Evolutionary conservation across 805 yeast genomes (phyloP).

Genomic region (Starmerella vaccinii): DNA sequence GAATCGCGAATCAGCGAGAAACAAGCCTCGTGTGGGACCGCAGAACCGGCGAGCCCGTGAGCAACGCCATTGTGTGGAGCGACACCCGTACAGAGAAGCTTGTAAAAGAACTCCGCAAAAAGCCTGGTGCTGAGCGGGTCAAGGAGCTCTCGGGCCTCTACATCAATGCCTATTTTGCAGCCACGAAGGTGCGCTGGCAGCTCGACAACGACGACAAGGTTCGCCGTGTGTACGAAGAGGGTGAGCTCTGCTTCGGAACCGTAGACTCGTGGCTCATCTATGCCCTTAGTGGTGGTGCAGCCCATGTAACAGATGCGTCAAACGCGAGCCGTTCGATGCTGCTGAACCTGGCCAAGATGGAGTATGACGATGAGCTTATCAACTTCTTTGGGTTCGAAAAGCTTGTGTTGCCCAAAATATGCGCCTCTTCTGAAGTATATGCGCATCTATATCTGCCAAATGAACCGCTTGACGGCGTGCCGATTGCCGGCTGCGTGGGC

Average conservation of each 20-base stretch:
- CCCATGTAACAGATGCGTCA: slow-evolving; percentile 75
- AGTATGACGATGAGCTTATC: slow-evolving; percentile 67
- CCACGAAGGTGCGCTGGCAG: slow-evolving; percentile 81
- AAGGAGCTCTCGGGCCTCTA: slow-evolving; percentile 72
- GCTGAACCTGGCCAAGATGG: slow-evolving; percentile 65
- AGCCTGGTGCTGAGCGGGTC: slow-evolving; percentile 47
- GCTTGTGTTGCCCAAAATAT: slow-evolving; percentile 64
- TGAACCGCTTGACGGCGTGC: slow-evolving; percentile 46
- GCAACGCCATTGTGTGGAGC: slow-evolving; percentile 92
- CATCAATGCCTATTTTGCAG: slow-evolving; percentile 81
- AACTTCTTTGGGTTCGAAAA: slow-evolving; percentile 73
- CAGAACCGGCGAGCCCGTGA: slow-evolving; percentile 68
- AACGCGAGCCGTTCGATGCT: slow-evolving; percentile 88
- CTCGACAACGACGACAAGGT: slow-evolving; percentile 66
- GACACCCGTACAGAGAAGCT: slow-evolving; percentile 77
- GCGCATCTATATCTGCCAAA: slow-evolving; percentile 61
- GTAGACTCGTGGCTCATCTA: slow-evolving; percentile 90
- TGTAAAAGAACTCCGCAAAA: slow-evolving; percentile 48
- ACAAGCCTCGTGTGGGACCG: slow-evolving; percentile 80
- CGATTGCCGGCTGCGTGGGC: slow-evolving; percentile 83
- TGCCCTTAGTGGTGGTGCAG: slow-evolving; percentile 55
- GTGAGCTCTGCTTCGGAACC: slow-evolving; percentile 83
- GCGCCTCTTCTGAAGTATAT: slow-evolving; percentile 65
- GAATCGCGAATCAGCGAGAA: slow-evolving; percentile 93
- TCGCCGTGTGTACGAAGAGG: slow-evolving; percentile 56